These are phyloP conservation scores for Syzygium grande DNA, from an alignment of 345 rosid species.

Conservation along the genomic window DNA sequence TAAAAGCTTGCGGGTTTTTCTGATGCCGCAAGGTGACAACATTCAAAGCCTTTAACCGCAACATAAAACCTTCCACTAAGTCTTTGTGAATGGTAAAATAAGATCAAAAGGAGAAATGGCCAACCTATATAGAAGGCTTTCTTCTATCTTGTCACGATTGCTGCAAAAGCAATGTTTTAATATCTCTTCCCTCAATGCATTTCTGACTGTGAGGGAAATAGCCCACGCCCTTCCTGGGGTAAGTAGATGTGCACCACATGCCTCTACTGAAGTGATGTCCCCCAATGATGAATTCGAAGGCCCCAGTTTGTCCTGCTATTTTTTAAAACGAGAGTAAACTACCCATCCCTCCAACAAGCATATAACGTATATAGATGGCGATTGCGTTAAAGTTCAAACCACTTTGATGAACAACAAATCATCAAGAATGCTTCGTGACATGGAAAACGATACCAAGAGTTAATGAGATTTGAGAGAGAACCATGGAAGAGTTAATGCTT, in stretches of 20 bases:
- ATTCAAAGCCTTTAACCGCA: background rate
- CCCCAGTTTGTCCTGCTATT: conserved; percentile 39
- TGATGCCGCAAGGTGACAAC: background rate
- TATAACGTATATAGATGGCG: background rate
- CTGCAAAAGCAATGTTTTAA: conserved; percentile 32
- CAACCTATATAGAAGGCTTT: conserved; percentile 64
- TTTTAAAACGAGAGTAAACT: conserved; percentile 1
- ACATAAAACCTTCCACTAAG: background rate
- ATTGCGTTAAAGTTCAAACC: background rate
- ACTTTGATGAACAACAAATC: background rate
- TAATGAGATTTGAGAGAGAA: background rate
- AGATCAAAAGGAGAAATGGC: conserved; percentile 5
- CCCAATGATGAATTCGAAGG: conserved; percentile 5
- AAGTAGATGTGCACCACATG: conserved; percentile 15
- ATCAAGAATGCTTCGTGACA: background rate
- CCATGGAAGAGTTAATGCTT: background rate
- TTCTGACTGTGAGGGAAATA: conserved; percentile 26
- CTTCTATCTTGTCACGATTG: conserved; percentile 15
- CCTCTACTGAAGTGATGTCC: conserved; percentile 19
- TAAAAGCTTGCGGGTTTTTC: background rate
- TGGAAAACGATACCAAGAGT: background rate
- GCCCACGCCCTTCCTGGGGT: conserved; percentile 38
- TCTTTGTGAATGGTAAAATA: background rate
- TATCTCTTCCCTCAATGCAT: conserved; percentile 40
- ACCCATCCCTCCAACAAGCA: background rate